Base-by-base conservation (phyloP, 2,329 filamentous ascomycete genomes). In the Sclerotinia subarctica region DNA sequence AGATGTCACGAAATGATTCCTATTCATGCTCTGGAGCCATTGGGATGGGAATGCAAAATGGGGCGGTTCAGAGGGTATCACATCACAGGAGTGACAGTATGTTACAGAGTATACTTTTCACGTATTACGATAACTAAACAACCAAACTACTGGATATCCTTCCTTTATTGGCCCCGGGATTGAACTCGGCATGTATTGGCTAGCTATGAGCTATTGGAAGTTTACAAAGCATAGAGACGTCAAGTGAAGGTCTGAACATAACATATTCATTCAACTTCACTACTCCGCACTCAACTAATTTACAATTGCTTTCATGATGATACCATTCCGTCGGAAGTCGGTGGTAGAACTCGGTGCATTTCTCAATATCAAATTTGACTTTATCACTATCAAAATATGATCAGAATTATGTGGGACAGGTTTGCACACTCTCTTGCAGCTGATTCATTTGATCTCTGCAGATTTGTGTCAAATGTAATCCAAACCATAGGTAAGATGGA, bases 381-480 rank as follows among this genome's bases (percentile, higher is more conserved):
- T 32, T 4, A 56, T 35, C 53, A n/a, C 29, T 38, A 56, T 56
- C 53, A 35, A 54, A 47, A 49, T 56, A 35, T 35, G 26, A 49
- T 60, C 58, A 60, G 26, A 49, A 49, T 47, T 32, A 42, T 32
- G 26, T 60, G 26, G 58, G 21, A 60, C 58, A 47, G n/a, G 13
- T 24, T 47, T 60, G 44, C 44, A 17, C 47, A 21, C 42, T 26
- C 44, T 60, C 57, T 24, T 60, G 57, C 57, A 60, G 58, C 29
- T 35, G 26, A 11, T 60, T 60, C 58, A 35, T 17, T 44, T 26
- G 54, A 44, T 58, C 32, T 35, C 26, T 60, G 58, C 44, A 60
- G 44, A 21, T 60, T 35, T 6, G 24, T 19, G n/a, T 57, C 54
- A 38, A 35, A 17, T 24, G 4, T 10, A 42, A 42, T 42, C 35